A percentile compares a stretch with the other conserved stretches of the same genome.
phyloP scores from a whole-genome alignment of 768 basidiomycete genomes.

The Amanita fuliginea region DNA sequence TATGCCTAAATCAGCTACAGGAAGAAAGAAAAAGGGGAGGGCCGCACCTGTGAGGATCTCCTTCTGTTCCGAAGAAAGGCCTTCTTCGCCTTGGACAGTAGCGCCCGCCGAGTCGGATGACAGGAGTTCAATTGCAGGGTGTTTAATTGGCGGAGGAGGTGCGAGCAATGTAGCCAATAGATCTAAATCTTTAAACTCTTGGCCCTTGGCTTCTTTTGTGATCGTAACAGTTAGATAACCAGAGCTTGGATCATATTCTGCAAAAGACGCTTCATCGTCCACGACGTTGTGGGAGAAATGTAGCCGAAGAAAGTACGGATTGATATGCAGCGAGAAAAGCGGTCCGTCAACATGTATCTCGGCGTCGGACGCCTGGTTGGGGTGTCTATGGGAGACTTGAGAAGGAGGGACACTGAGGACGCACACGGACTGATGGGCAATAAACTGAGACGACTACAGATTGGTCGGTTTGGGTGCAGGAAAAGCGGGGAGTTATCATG shows the following conservation, averaged over 20 bases:
- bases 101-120: slow-evolving; percentile 17
- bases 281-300: slow-evolving; percentile 58
- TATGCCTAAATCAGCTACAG: slow-evolving; percentile 19
- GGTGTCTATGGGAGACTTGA: slow-evolving; percentile 13
- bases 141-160: slow-evolving; percentile 35
- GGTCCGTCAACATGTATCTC: slow-evolving; percentile 70
- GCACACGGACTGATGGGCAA: slow-evolving; percentile 63
- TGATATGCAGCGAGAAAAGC: slow-evolving; percentile 63
- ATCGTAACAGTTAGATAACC: slow-evolving; percentile 70
- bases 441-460: slow-evolving; percentile 51
- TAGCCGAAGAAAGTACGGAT: slow-evolving; percentile 77
- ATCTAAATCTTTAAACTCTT: slow-evolving; percentile 69
- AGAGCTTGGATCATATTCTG: slow-evolving; percentile 65
- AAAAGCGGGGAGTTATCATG: slow-evolving; percentile 75
- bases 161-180: slow-evolving; percentile 69
- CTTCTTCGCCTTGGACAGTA: slow-evolving; percentile 29
- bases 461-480: slow-evolving; percentile 48
- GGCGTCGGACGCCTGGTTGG: slow-evolving; percentile 65
- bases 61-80: slow-evolving; percentile 45
- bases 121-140: slow-evolving; percentile 49
- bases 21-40: background rate
- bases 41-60: slow-evolving; percentile 46
- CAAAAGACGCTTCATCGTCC: slow-evolving; percentile 62
- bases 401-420: slow-evolving; percentile 12
- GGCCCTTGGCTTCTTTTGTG: slow-evolving; percentile 55